A percentile compares a stretch with the other conserved stretches of the same genome.
Evolutionary conservation across 768 basidiomycete species (phyloP).

Genomic region (Rhizopogon roseolus): DNA sequence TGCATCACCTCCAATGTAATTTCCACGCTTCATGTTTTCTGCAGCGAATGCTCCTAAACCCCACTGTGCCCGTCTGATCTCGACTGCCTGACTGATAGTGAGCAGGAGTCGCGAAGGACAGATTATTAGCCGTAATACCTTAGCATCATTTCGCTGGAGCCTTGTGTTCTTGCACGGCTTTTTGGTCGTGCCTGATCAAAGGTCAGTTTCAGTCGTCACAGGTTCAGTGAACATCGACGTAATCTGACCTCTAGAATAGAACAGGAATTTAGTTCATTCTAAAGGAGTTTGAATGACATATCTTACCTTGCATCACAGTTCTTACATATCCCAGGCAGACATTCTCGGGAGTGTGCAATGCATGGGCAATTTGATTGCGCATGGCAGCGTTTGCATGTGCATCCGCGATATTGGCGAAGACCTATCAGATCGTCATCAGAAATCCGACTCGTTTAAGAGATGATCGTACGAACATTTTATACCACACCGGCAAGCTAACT

Average conservation of each 20-base stretch:
- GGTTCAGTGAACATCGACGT: neutral
- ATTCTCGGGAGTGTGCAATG: conserved; percentile 33
- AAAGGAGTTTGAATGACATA: neutral
- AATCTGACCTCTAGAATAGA: conserved; percentile 17
- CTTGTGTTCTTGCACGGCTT: conserved; percentile 23
- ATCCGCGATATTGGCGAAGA: conserved; percentile 36
- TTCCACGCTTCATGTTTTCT: conserved; percentile 12
- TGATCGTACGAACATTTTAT: conserved; percentile 29
- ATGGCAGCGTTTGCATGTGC: conserved; percentile 29
- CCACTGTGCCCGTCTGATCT: conserved; percentile 28
- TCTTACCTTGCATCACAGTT: conserved; percentile 40
- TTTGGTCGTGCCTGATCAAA: conserved; percentile 12
- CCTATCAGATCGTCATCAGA: conserved; percentile 26
- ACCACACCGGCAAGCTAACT: conserved; percentile 44
- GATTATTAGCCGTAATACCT: conserved; percentile 12
- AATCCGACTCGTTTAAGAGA: conserved; percentile 5
- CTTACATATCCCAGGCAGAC: conserved; percentile 47
- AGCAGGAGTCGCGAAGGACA: neutral
- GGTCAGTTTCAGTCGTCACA: neutral
- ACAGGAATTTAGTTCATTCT: neutral
- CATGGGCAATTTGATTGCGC: conserved; percentile 32
- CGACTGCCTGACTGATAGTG: conserved; percentile 23
- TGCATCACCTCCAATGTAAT: conserved; percentile 29
- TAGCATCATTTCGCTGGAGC: conserved; percentile 17
- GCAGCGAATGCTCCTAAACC: conserved; percentile 47